Evolutionary conservation across 2,329 filamentous ascomycete species (phyloP).

Genomic region (Pseudocercospora pini-densiflorae): DNA sequence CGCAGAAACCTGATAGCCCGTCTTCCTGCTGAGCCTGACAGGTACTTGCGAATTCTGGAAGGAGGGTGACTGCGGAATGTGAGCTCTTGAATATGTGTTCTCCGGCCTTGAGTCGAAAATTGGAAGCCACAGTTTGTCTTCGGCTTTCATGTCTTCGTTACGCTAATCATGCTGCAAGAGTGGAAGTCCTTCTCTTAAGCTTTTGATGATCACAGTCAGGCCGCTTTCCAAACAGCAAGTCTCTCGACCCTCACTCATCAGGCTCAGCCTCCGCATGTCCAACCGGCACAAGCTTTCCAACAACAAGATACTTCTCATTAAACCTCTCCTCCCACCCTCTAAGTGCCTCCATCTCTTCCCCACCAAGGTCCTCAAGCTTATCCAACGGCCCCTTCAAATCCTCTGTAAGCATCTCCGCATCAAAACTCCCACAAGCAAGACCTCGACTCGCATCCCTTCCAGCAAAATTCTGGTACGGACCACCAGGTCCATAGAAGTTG

Average conservation of each 20-base stretch:
- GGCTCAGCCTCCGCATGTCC: conserved; percentile 58
- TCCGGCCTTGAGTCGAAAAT: no score
- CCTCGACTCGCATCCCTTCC: conserved; percentile 89
- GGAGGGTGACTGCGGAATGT: not conserved
- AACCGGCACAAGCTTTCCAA: conserved; percentile 79
- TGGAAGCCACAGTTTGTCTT: not conserved
- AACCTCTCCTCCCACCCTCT: conserved; percentile 94
- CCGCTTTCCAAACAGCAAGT: not conserved
- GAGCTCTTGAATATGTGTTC: not conserved
- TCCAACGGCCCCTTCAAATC: conserved; percentile 85
- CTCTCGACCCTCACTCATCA: conserved; percentile 23
- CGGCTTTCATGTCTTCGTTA: conserved; percentile 1
- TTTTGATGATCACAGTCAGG: not conserved
- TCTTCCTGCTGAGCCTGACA: not conserved
- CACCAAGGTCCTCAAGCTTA: conserved; percentile 70
- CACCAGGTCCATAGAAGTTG: conserved; percentile 96
- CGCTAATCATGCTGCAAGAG: conserved; percentile 1
- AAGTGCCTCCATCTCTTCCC: conserved; percentile 80
- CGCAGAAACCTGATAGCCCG: no score
- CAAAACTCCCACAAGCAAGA: conserved; percentile 88
- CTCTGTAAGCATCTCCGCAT: conserved; percentile 92
- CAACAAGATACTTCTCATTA: conserved; percentile 90
- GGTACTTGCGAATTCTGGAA: not conserved
- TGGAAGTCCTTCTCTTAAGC: not conserved
- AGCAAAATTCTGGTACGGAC: conserved; percentile 95